phyloP scores from a whole-genome alignment of 2,329 filamentous ascomycete species.

The Macrophomina phaseolina region DNA sequence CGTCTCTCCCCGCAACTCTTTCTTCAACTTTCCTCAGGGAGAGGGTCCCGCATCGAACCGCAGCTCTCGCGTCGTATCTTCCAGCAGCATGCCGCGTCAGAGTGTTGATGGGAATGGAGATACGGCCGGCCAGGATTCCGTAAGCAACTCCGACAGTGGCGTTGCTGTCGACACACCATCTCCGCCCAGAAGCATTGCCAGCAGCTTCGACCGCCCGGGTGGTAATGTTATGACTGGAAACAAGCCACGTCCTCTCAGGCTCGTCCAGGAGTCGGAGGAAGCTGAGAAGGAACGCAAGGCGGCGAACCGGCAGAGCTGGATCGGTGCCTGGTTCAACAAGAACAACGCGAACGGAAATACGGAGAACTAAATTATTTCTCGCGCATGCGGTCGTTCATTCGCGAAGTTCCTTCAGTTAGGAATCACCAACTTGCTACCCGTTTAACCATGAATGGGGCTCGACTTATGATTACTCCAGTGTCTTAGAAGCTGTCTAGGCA shows the following conservation, averaged over 20 bases:
- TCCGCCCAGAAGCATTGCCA: constrained; percentile 63
- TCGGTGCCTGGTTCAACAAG: constrained; percentile 22
- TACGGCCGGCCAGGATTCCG: constrained; percentile 34
- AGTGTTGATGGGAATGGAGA: constrained; percentile 34
- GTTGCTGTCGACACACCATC: constrained; percentile 44
- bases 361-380: neutral
- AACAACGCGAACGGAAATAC: neutral
- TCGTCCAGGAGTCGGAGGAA: constrained; percentile 75
- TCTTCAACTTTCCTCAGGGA: constrained; percentile 58
- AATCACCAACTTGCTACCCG: constrained; percentile 11
- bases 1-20: constrained; percentile 43
- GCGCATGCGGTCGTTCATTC: neutral
- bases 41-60: constrained; percentile 45
- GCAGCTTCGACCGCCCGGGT: constrained; percentile 36
- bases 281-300: constrained; percentile 49
- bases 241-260: constrained; percentile 81
- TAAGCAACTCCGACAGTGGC: constrained; percentile 41
- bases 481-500: neutral
- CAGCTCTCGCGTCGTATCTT: constrained; percentile 58
- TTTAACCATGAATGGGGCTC: neutral
- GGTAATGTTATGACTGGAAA: constrained; percentile 57
- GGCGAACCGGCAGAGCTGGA: constrained; percentile 54
- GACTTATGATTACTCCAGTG: neutral
- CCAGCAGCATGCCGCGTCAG: constrained; percentile 50
- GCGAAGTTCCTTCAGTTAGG: neutral